Base-by-base conservation (phyloP, 129 eudicot species). In the Dittrichia graveolens region DNA sequence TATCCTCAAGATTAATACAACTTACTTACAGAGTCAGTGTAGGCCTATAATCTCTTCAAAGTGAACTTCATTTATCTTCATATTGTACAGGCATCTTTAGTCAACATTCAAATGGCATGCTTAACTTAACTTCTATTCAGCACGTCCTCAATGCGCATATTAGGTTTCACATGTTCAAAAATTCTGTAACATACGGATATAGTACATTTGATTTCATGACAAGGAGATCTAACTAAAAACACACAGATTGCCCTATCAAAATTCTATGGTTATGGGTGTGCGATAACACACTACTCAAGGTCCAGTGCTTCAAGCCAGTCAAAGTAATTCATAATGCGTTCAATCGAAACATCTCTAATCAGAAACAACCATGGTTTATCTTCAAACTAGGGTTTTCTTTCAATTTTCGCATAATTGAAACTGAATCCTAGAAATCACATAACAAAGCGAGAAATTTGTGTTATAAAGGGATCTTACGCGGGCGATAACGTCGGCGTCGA, bases 401-500 rank as follows among this genome's bases (percentile, higher is more conserved):
- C 0, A 68, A 45, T 4, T 31, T 54, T 35, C 34, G 31, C 53
- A 24, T 6, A 14, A 39, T 24, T 31, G 3, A 61, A 53, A 35
- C 46, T 6, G 41, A 46, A 47, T 19, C 12, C 13, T 2, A 39
- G 9, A 39, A 45, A 52, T 4, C 5, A 8, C 39, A 45, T 2
- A 58, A 49, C 9, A 65, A 12, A 56, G 6, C 3, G 45, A 9
- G 62, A 56, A 66, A 39, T 53, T 7, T 15, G 40, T 56, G 77
- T 12, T 14, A 37, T 40, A 18, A 40, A 43, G 18, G 47, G 67
- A 56, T 60, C 81, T 75, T 93, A 93, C 99, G 11, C 99, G 94
- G 65, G 99, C 99, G 11, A 91, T 85, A 61, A 95, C 69, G 56
- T 95, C 99, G 55, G 99, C 97, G 55, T 95, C 99, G 13, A 95